phyloP scores from a whole-genome alignment of 805 yeast genomes.

The Spathaspora boniae region DNA sequence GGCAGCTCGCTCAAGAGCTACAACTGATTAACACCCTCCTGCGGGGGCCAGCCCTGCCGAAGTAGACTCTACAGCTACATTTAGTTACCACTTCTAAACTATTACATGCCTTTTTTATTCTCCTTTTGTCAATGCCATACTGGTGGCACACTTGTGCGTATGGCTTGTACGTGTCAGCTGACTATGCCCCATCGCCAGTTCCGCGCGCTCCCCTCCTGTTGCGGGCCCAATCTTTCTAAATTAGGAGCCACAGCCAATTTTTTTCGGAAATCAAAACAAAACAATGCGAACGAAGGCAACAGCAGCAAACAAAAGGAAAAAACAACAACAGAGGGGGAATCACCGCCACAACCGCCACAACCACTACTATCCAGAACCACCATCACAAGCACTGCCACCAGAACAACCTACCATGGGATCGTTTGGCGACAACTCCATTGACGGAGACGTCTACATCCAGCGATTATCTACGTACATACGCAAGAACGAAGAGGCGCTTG shows the following conservation, averaged over 20 bases:
- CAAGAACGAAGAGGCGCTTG: conserved; percentile 55
- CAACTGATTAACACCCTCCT: conserved; percentile 1
- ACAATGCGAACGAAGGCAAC: not conserved
- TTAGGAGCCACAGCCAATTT: not conserved
- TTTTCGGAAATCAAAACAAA: not conserved
- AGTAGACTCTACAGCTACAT: conserved; percentile 1
- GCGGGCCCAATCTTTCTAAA: conserved; percentile 1
- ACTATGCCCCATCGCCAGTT: too few species aligned
- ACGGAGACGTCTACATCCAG: conserved; percentile 57
- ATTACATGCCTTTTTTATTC: not conserved
- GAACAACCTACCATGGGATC: conserved; percentile 29
- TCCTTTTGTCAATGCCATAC: not conserved
- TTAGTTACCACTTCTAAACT: not conserved
- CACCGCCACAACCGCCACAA: not conserved
- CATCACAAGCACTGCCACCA: not conserved
- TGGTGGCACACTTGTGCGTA: too few species aligned
- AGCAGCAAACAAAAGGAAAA: not conserved
- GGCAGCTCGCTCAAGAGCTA: conserved; percentile 9
- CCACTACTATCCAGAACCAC: not conserved
- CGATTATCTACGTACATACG: conserved; percentile 51
- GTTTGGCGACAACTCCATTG: conserved; percentile 37
- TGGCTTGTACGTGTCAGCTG: too few species aligned
- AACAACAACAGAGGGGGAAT: conserved; percentile 2
- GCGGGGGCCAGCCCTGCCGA: not conserved
- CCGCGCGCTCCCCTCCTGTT: too few species aligned